Conservation (phyloP, 2,329 filamentous ascomycete genomes). For the Calonectria pauciramosa region DNA sequence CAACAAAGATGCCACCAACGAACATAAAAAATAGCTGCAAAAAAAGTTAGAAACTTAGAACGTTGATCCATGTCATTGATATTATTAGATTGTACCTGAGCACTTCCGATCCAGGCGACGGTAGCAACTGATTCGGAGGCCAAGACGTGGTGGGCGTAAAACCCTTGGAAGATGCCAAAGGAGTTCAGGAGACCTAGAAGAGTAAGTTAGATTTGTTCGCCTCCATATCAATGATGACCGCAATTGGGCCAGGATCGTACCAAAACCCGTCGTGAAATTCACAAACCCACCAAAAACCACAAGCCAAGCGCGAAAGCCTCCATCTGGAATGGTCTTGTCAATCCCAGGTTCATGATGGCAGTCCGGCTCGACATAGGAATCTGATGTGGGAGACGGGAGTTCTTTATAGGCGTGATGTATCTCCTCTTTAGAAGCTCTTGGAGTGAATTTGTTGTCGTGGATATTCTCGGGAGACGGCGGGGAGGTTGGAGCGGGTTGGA, state of each 20-base stretch:
- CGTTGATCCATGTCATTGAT: fast-evolving
- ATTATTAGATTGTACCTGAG: slow-evolving; percentile 38
- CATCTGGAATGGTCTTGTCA: slow-evolving; percentile 34
- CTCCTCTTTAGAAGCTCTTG: background rate
- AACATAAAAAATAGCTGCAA: slow-evolving; percentile 56
- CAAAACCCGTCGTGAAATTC: slow-evolving; percentile 46
- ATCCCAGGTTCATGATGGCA: background rate
- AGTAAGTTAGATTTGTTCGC: background rate
- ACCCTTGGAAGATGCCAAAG: slow-evolving; percentile 54
- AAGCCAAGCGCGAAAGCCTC: slow-evolving; percentile 48
- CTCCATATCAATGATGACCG: background rate
- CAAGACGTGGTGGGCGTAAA: slow-evolving; percentile 56
- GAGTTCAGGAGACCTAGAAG: slow-evolving; percentile 15
- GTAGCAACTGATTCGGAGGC: slow-evolving; percentile 46
- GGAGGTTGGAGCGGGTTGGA: background rate
- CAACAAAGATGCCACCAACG: slow-evolving; percentile 54
- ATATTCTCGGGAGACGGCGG: background rate
- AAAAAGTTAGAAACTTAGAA: background rate
- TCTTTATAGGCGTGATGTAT: background rate
- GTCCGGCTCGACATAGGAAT: background rate
- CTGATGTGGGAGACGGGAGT: background rate
- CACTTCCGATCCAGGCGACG: slow-evolving; percentile 58
- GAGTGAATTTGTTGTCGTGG: background rate
- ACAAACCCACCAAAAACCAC: slow-evolving; percentile 50
- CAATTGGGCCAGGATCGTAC: slow-evolving; percentile 29